phyloP scores from a whole-genome alignment of 139 green algal species.

The Asterochloris erici region DNA sequence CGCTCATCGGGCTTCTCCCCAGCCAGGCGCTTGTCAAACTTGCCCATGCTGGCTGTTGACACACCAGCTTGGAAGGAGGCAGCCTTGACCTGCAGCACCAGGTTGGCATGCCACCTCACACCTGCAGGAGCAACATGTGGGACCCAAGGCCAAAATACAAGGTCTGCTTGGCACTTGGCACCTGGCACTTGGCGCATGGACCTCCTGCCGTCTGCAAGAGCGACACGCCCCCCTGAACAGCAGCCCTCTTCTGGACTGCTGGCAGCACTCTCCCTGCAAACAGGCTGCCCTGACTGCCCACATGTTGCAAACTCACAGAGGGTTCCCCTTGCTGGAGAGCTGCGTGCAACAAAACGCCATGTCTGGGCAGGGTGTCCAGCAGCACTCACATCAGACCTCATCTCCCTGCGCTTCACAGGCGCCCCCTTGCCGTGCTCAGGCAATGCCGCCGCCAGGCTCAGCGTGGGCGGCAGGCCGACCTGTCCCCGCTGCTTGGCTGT shows the following conservation, averaged over 20 bases:
- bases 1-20: constrained; percentile 58
- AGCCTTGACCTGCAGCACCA: constrained; percentile 54
- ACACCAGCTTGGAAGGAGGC: constrained; percentile 67
- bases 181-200: no score
- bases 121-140: no score
- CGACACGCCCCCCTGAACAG: no score
- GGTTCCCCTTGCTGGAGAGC: not conserved
- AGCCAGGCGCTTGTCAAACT: constrained; percentile 82
- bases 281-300: no score
- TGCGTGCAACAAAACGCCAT: not conserved
- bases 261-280: no score
- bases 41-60: constrained; percentile 92
- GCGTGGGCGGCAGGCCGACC: constrained; percentile 58
- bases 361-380: not conserved
- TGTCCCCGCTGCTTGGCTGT: constrained; percentile 41
- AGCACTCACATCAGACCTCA: constrained; percentile 60
- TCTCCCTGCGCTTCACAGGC: constrained; percentile 60
- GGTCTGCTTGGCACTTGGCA: no score
- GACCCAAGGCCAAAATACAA: no score
- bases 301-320: not conserved
- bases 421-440: constrained; percentile 55
- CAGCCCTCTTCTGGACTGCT: no score
- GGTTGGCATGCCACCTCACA: not conserved
- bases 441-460: constrained; percentile 71
- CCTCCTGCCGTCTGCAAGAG: no score